Base-by-base conservation (phyloP, 2,329 filamentous ascomycete species). In the Aspergillus uvarum region DNA sequence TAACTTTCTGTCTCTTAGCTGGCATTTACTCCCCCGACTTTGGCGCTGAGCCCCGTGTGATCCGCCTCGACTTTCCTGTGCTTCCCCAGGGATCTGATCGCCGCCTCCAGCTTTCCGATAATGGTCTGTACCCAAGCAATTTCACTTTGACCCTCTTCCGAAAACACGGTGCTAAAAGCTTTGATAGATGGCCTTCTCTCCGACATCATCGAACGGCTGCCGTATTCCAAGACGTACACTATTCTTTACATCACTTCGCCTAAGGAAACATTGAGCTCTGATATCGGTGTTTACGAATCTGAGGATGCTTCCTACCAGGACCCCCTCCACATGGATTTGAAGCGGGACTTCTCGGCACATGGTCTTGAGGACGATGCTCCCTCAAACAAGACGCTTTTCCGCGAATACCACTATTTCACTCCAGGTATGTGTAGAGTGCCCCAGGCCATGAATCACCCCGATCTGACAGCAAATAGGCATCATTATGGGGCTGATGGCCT, bases 391-490 rank as follows among this genome's bases (percentile, higher is more conserved):
- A 77, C 80, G 26, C 64, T 81, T 48, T 98, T 99, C 70, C 90
- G 96, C 77, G 92, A 90, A 76, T 99, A 99, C 76, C 90, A 96
- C 74, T 98, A 93, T 80, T 89, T 99, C 67, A 94, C 89, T 11
- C 91, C 92, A 70, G 91, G 91, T 94, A 50, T 47, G 32, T 44
- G 2, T 32, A 38, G 3, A 24, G n/a, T 3, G 16, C 19, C 12
- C 16, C 3, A 22, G 50, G 49, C n/a, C 22, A 38, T 31, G 2
- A 21, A 19, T 35, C 19, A 5, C 14, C 35, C 12, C 10, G 21
- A 14, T 29, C 61, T 65, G 47, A 65, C 54, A 5, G 49, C 55
- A 24, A 50, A 21, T 59, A 95, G 93, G 90, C 58, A 86, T 98
- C 65, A 98, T 97, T 77, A 96, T 96, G 89, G 89, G 86, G 29